Base-by-base conservation (phyloP, 306 rosid genomes). In the Pyrus communis region DNA sequence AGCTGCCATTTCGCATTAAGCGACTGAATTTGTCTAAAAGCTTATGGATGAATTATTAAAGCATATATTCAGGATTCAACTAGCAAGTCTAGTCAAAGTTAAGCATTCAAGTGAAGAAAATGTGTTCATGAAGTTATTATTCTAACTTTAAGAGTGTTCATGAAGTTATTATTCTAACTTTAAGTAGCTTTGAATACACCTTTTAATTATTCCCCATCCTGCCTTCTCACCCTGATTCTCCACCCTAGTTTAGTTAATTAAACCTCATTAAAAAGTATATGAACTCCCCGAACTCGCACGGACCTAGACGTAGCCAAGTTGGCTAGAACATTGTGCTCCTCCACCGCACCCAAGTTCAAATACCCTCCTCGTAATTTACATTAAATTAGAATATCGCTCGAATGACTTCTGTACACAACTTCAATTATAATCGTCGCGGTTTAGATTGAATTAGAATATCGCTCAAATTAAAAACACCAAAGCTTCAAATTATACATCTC, bases 151-250 rank as follows among this genome's bases (percentile, higher is more conserved):
- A 86, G 80, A n/a, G 67, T 54, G 70, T 74, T 77, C 72, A 85
- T 79, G 78, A 91, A 86, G 90, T 18, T 18, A 43, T 28, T 82
- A 71, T 81, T 75, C 79, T 11, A 73, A 68, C 82, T 79, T 81
- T 78, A 74, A 86, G 80, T 87, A 68, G 77, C 91, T 85, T 83
- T 70, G 22, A 76, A 73, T 45, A 71, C 88, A 77, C 81, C 74
- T 67, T 71, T 82, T 68, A 77, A 70, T 68, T 7, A 33, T 85
- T 87, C 75, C 75, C 46, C 73, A 64, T 81, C 81, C 52, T 81
- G 78, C 68, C 81, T 55, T 84, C 86, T 43, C 46, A 43, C 14
- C 14, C 46, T 43, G 14, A 43, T 43, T 43, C 1, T 43, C 46
- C 46, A 43, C 46, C 13, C 46, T 43, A 2, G 12, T 11, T 45